These are phyloP conservation scores for Scedosporium aurantiacum DNA, from an alignment of 2,329 filamentous ascomycete genomes.

Conservation along the genomic window DNA sequence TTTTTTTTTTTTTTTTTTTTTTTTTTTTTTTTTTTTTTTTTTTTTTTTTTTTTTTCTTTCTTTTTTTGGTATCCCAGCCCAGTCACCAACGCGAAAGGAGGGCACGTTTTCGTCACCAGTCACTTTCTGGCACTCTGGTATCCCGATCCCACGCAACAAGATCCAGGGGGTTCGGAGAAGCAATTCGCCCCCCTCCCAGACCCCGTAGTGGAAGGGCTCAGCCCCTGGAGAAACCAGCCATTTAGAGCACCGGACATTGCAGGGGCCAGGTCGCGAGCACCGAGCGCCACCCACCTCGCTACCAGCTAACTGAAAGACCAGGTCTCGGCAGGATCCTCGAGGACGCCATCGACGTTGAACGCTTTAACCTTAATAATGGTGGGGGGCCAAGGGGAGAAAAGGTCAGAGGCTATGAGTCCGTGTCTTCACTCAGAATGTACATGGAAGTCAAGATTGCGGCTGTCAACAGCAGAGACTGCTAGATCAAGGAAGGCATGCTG, in stretches of 20 bases:
- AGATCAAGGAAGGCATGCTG: too few species aligned
- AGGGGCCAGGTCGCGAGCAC: neutral
- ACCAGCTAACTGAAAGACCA: neutral
- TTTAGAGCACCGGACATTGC: neutral
- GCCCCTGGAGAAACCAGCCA: neutral
- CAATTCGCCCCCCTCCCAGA: neutral
- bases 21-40: too few species aligned
- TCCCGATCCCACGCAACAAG: neutral
- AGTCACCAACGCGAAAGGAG: neutral
- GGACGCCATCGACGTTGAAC: neutral
- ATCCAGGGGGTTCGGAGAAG: neutral
- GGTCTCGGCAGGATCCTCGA: neutral
- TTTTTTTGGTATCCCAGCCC: neutral
- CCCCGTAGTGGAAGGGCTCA: neutral
- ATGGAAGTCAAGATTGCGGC: too few species aligned
- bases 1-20: too few species aligned
- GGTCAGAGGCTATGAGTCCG: too few species aligned
- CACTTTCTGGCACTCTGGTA: neutral
- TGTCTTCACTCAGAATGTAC: too few species aligned
- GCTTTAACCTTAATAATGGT: neutral
- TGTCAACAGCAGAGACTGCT: too few species aligned
- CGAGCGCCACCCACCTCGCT: conserved; percentile 1
- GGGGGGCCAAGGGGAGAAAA: neutral
- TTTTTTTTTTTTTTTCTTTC: too few species aligned
- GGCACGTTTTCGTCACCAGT: neutral